Evolutionary conservation across 2,329 filamentous ascomycete genomes (phyloP).

Genomic region (Fusarium temperatum): DNA sequence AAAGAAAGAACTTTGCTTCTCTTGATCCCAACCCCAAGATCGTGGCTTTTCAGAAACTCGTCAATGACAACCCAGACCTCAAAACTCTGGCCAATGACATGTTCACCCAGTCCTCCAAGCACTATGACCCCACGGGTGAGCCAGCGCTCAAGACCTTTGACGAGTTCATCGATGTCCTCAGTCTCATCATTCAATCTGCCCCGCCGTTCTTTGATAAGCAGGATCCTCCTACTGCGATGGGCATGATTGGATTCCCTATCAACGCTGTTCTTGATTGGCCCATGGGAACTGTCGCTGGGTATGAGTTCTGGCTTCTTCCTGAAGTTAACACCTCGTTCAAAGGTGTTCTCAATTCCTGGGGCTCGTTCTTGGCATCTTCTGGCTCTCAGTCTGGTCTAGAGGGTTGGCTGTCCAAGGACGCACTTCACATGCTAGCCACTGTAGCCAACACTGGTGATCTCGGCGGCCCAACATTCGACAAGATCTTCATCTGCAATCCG

Average conservation of each 20-base stretch:
- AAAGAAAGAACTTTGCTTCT: accelerated
- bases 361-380: background rate
- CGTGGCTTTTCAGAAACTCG: background rate
- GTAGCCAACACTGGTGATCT: background rate
- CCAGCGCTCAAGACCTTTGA: background rate
- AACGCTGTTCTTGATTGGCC: conserved; percentile 19
- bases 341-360: background rate
- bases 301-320: conserved; percentile 12
- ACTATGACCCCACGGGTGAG: background rate
- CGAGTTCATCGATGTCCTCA: background rate
- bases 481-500: conserved; percentile 13
- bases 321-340: background rate
- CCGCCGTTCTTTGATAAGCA: background rate
- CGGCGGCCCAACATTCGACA: background rate
- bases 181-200: background rate
- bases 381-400: background rate
- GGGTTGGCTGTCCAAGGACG: background rate
- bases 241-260: conserved; percentile 8
- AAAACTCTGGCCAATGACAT: background rate
- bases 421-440: background rate
- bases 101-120: conserved; percentile 7
- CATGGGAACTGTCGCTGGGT: conserved; percentile 10
- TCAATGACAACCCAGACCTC: background rate
- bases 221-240: background rate
- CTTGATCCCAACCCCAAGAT: background rate